phyloP scores from a whole-genome alignment of 1,284 basidiomycete species.

The Rhodotorula sp. region DNA sequence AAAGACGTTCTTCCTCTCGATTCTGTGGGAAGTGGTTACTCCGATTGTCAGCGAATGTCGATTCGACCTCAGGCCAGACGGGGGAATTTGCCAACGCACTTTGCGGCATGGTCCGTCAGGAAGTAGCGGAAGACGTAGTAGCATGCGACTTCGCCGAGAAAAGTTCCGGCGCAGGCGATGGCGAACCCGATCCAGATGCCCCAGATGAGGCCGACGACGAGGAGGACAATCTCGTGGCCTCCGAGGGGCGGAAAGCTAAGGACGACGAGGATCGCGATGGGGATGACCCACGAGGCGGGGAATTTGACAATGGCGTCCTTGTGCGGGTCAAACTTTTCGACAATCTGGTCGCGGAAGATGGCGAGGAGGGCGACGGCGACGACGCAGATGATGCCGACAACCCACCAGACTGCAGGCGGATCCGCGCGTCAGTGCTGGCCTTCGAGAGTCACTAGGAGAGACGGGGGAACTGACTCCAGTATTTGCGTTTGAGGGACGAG shows the following conservation, averaged over 20 bases:
- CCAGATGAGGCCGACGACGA: slow-evolving; percentile 47
- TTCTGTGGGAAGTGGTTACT: not conserved
- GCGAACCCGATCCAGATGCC: slow-evolving; percentile 49
- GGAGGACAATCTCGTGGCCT: slow-evolving; percentile 29
- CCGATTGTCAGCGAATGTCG: not conserved
- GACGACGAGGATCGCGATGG: slow-evolving; percentile 49
- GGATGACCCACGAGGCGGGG: slow-evolving; percentile 47
- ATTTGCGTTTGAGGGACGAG: slow-evolving; percentile 22
- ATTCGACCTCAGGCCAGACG: not conserved
- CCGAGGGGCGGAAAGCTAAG: slow-evolving; percentile 52
- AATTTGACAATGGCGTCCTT: slow-evolving; percentile 25
- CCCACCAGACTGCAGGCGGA: slow-evolving; percentile 24
- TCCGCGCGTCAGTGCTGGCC: not conserved
- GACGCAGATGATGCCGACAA: slow-evolving; percentile 17
- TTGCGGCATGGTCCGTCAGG: slow-evolving; percentile 44
- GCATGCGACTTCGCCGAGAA: slow-evolving; percentile 48
- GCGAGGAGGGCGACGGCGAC: slow-evolving; percentile 19
- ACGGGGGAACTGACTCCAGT: slow-evolving; percentile 17
- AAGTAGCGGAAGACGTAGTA: slow-evolving; percentile 49
- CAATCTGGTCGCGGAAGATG: slow-evolving; percentile 32
- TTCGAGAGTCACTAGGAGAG: not conserved
- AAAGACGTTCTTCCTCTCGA: slow-evolving; percentile 48
- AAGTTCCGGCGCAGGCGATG: slow-evolving; percentile 47
- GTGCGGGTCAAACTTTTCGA: slow-evolving; percentile 31
- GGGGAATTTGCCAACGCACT: not conserved